phyloP scores from a whole-genome alignment of 345 rosid species.

The Viola odorata region DNA sequence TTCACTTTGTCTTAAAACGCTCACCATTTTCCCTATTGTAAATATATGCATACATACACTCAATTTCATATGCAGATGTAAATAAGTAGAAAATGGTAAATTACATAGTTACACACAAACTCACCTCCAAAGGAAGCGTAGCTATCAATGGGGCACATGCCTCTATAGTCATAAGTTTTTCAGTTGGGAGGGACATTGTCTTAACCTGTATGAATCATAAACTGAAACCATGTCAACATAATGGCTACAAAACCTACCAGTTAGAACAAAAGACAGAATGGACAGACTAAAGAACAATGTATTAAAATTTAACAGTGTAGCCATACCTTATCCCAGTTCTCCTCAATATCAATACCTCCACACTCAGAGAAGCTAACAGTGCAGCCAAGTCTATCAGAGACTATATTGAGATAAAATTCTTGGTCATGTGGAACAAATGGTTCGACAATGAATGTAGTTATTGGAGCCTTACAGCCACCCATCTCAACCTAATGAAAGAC shows the following conservation, averaged over 20 bases:
- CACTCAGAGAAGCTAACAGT: slow-evolving; percentile 90
- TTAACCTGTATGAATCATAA: slow-evolving; percentile 55
- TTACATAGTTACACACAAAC: slow-evolving; percentile 9
- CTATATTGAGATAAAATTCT: slow-evolving; percentile 78
- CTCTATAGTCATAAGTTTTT: slow-evolving; percentile 59
- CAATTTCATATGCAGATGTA: not conserved
- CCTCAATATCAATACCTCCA: slow-evolving; percentile 98
- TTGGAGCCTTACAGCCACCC: slow-evolving; percentile 88
- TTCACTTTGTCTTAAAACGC: too few relatives aligned
- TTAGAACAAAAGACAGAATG: slow-evolving; percentile 2
- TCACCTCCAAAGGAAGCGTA: slow-evolving; percentile 90
- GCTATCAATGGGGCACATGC: slow-evolving; percentile 92
- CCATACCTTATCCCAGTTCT: slow-evolving; percentile 91
- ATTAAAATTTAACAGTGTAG: not conserved
- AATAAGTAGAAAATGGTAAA: not conserved
- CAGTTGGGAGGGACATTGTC: slow-evolving; percentile 65
- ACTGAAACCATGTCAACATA: slow-evolving; percentile 3
- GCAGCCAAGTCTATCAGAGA: slow-evolving; percentile 89
- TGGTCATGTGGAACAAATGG: slow-evolving; percentile 89
- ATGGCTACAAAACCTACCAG: not conserved
- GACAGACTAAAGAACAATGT: not conserved
- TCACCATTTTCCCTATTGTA: too few relatives aligned
- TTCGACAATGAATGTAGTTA: slow-evolving; percentile 88
- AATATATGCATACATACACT: too few relatives aligned
- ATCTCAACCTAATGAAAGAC: slow-evolving; percentile 63